Percentiles rank a stretch among this genome's conserved stretches.
Conservation (phyloP, 345 rosid genomes). For the Pelargonium nanum region DNA sequence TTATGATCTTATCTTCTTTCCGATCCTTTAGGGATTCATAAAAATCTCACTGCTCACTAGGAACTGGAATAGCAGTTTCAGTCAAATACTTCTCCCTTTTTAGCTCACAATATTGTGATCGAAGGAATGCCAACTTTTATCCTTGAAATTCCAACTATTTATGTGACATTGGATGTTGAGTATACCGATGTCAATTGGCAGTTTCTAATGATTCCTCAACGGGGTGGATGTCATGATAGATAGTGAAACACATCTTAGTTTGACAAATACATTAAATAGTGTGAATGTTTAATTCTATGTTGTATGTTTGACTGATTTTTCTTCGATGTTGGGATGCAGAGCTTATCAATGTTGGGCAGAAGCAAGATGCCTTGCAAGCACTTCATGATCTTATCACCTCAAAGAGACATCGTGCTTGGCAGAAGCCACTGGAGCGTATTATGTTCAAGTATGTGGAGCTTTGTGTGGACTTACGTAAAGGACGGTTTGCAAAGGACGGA, state of each 20-base stretch:
- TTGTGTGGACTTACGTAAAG: slow-evolving; percentile 86
- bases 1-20: background rate
- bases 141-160: too few species aligned
- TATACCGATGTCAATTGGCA: background rate
- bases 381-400: slow-evolving; percentile 88
- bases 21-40: background rate
- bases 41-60: background rate
- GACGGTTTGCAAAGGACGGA: slow-evolving; percentile 95
- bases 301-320: background rate
- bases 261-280: background rate
- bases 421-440: slow-evolving; percentile 75
- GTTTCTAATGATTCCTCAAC: background rate
- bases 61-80: background rate
- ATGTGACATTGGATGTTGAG: background rate
- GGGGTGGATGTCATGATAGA: background rate
- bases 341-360: slow-evolving; percentile 94
- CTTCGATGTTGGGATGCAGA: slow-evolving; percentile 29
- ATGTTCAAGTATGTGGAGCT: slow-evolving; percentile 97
- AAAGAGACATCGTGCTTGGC: slow-evolving; percentile 93
- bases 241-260: too few species aligned
- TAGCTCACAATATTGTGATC: too few species aligned
- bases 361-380: slow-evolving; percentile 87
- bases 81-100: too few species aligned
- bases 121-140: background rate
- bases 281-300: background rate